Conservation (phyloP, 768 basidiomycete genomes). For the Boletus speciosus region DNA sequence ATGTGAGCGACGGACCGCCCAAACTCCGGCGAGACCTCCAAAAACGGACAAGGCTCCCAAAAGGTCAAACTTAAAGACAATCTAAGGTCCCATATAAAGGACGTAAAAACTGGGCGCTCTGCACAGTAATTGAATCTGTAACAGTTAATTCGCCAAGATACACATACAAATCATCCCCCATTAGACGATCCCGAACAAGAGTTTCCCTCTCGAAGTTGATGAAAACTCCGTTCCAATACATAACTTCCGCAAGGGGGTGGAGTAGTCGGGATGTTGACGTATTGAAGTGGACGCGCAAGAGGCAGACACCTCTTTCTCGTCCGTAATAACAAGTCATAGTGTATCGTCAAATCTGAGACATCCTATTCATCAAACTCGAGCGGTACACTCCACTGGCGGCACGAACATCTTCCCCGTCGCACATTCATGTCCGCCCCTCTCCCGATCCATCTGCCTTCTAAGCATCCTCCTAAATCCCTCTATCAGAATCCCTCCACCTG, state of each 20-base stretch:
- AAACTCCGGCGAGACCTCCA: background rate
- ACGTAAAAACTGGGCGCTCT: background rate
- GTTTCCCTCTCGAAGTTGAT: too few species aligned
- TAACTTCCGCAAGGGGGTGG: background rate
- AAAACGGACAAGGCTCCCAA: slow-evolving; percentile 1
- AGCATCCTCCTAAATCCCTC: too few species aligned
- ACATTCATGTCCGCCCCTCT: too few species aligned
- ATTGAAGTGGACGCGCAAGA: background rate
- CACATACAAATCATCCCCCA: background rate
- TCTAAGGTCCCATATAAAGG: background rate
- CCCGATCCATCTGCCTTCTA: too few species aligned
- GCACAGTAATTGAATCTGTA: background rate
- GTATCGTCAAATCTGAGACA: too few species aligned
- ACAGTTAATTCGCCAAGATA: too few species aligned
- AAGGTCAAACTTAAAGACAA: background rate
- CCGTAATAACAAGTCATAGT: too few species aligned
- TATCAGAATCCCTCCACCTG: too few species aligned
- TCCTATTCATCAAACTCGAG: too few species aligned
- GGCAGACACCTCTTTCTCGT: too few species aligned
- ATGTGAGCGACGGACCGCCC: background rate
- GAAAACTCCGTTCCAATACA: background rate
- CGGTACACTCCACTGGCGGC: too few species aligned
- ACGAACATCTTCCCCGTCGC: too few species aligned
- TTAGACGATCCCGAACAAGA: background rate
- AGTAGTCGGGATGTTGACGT: background rate